Percentiles rank a stretch among this genome's conserved stretches.
phyloP scores from a whole-genome alignment of 1,284 basidiomycete genomes.

The Fomitopsis schrenkii region DNA sequence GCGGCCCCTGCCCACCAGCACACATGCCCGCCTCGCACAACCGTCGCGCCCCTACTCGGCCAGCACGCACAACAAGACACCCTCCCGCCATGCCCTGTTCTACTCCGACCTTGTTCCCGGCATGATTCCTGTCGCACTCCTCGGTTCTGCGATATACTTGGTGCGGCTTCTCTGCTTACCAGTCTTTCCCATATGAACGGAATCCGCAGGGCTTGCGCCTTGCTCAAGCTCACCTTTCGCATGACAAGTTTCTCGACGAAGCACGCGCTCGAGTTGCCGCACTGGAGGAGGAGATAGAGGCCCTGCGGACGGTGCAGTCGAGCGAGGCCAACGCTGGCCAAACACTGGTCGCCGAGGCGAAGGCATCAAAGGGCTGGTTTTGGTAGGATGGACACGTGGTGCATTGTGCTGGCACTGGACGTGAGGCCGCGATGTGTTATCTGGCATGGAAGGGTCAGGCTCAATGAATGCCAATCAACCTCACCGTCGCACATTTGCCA shows the following conservation, averaged over 20 bases:
- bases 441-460: neutral
- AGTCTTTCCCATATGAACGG: constrained; percentile 5
- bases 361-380: constrained; percentile 2
- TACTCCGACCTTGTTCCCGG: constrained; percentile 66
- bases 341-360: neutral
- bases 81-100: constrained; percentile 56
- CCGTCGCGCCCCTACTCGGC: neutral
- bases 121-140: constrained; percentile 72
- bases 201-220: constrained; percentile 56
- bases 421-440: neutral
- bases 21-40: neutral
- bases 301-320: constrained; percentile 23
- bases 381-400: neutral
- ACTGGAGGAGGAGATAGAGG: constrained; percentile 59
- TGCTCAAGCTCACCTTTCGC: constrained; percentile 53
- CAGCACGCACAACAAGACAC: constrained; percentile 11
- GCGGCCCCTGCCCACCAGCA: neutral
- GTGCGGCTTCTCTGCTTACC: constrained; percentile 35
- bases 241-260: constrained; percentile 67
- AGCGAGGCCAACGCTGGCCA: neutral
- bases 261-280: constrained; percentile 44
- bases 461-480: neutral
- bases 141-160: constrained; percentile 75
- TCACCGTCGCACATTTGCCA: neutral
- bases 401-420: neutral